Base-by-base conservation (phyloP, 1,139 yeast species). In the Saccharomycopsis hybrid region DNA sequence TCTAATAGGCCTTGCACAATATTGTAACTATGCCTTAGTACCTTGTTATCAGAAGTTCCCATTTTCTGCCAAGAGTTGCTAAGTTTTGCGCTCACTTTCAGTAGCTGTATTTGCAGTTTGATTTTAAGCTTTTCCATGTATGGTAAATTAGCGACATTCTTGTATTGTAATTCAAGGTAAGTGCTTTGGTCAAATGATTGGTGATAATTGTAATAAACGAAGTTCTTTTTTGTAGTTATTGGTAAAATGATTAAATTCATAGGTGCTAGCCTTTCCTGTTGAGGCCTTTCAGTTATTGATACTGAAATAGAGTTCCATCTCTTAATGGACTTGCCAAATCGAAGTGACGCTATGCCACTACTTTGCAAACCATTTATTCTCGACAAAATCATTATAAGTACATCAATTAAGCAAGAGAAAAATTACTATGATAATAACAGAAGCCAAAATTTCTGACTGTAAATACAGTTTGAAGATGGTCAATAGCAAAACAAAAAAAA, bases 1-100 rank as follows among this genome's bases (percentile, higher is more conserved):
- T 72, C 73, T 56, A 77, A 54, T 39, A 73, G 65, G 46, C 58
- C 58, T 39, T 70, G 68, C 8, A 73, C 68, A 59, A 63, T 65
- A 4, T 59, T 48, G 4, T 76, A 78, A 38, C 77, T 67, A 44
- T 62, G 64, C 56, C 67, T 65, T 58, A 76, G 74, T 59, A 70
- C 65, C 27, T 64, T 60, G 43, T 67, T 70, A 7, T 71, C 70
- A 4, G 78, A 71, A 9, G 58, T 57, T 47, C 64, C 67, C 62
- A 77, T 62, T 28, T 62, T 63, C 25, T 59, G 57, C 74, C 88
- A 82, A 3, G 71, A 61, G 48, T 68, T 68, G 8, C 33, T 31
- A 5, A 31, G 9, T 43, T 43, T 47, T 5, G n/a, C 38, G 2
- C 13, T 9, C 11, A 32, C 18, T 30, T 47, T 43, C 5, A 18